Conservation (phyloP, 2,329 filamentous ascomycete species). For the Didymella glomerata region DNA sequence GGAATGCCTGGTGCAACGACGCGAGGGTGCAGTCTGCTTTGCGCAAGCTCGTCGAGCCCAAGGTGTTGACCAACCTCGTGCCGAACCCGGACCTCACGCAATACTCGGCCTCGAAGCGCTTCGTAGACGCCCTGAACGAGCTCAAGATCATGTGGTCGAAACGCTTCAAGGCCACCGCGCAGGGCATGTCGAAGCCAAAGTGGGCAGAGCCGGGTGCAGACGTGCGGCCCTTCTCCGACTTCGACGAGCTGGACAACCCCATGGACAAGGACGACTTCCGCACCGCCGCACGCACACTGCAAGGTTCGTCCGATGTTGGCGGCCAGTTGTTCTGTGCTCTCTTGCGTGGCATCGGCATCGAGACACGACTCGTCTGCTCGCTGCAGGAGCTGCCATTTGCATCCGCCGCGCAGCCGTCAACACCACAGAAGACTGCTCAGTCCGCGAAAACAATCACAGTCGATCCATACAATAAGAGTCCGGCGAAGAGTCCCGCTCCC, state of each 20-base stretch:
- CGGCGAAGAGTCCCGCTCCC: conserved; percentile 28
- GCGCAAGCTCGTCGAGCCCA: conserved; percentile 67
- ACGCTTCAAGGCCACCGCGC: conserved; percentile 74
- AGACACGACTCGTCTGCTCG: conserved; percentile 86
- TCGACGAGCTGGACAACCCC: conserved; percentile 71
- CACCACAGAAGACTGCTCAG: conserved; percentile 35
- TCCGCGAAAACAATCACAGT: conserved; percentile 38
- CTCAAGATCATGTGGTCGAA: conserved; percentile 71
- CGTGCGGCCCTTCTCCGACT: conserved; percentile 61
- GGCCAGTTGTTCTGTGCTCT: conserved; percentile 91
- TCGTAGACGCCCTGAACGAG: conserved; percentile 80
- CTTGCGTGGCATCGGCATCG: conserved; percentile 81
- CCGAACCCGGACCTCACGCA: conserved; percentile 74
- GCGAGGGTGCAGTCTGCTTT: conserved; percentile 66
- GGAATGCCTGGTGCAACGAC: conserved; percentile 93
- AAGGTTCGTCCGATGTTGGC: conserved; percentile 88
- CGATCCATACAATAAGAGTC: conserved; percentile 45
- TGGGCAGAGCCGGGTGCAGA: conserved; percentile 76
- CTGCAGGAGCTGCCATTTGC: conserved; percentile 81
- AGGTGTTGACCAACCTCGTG: conserved; percentile 72
- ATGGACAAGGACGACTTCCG: conserved; percentile 78
- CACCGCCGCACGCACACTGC: conserved; percentile 70
- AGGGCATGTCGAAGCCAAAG: conserved; percentile 55
- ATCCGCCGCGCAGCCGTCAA: conserved; percentile 47
- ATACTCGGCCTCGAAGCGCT: conserved; percentile 76